These are phyloP conservation scores for Stentor roeselii DNA, from an alignment of 73 alveolate species.

Conservation along the genomic window DNA sequence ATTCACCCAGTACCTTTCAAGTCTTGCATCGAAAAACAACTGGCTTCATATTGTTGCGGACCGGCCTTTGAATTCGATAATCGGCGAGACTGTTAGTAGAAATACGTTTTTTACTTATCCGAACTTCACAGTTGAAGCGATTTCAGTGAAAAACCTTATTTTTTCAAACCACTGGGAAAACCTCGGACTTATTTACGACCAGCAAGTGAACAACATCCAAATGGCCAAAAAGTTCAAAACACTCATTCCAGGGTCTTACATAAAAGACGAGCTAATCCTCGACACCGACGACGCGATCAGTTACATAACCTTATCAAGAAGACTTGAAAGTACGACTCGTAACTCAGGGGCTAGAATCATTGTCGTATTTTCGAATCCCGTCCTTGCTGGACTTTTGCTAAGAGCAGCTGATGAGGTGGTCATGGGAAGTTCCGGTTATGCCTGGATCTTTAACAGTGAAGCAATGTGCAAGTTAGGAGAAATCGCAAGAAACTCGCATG, in stretches of 20 bases:
- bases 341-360: constrained; percentile 1
- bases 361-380: not conserved
- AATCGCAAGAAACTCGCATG: constrained; percentile 14
- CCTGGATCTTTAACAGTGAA: not conserved
- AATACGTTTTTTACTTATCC: not conserved
- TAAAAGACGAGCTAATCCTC: not conserved
- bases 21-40: not conserved
- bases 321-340: not conserved
- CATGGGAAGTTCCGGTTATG: constrained; percentile 27
- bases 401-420: constrained; percentile 25
- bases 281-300: not conserved
- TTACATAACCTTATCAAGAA: not conserved
- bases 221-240: constrained; percentile 7
- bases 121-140: not conserved
- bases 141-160: not conserved
- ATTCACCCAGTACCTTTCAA: not conserved
- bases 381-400: not conserved
- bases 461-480: constrained; percentile 6
- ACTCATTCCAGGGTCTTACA: not conserved
- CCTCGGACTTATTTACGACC: not conserved
- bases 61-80: not conserved
- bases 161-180: not conserved
- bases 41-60: not conserved
- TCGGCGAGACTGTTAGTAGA: not conserved
- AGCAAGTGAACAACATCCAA: not conserved